Percentiles rank a stretch among this genome's conserved stretches.
Evolutionary conservation across 257 asterid genomes (phyloP).

Genomic region (Rhazya stricta): DNA sequence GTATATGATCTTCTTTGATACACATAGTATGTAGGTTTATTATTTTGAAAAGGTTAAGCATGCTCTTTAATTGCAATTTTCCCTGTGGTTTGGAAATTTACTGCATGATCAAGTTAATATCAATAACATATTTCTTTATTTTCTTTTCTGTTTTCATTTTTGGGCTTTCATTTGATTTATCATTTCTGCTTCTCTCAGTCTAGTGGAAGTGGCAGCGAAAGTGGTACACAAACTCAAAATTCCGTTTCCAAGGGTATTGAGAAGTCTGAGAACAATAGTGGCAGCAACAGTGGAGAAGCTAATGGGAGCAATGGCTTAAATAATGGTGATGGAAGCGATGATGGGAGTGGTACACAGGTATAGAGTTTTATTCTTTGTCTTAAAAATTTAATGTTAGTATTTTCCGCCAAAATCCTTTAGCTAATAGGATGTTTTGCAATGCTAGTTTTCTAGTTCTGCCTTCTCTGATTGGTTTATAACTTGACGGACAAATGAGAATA

Average conservation of each 20-base stretch:
- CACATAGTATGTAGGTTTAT: background rate
- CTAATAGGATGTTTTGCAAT: background rate
- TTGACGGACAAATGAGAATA: background rate
- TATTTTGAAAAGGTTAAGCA: background rate
- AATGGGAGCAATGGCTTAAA: constrained; percentile 45
- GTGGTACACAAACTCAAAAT: constrained; percentile 68
- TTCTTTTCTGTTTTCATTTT: background rate
- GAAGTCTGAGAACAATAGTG: constrained; percentile 40
- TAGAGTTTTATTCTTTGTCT: background rate
- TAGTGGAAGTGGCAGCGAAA: constrained; percentile 92
- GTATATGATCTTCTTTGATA: background rate
- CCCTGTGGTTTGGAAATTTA: background rate
- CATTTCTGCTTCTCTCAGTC: constrained; percentile 53
- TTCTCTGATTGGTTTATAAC: background rate
- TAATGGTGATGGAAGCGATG: constrained; percentile 59
- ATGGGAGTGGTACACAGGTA: constrained; percentile 79
- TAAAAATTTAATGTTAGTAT: background rate
- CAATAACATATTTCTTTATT: background rate
- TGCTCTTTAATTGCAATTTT: background rate
- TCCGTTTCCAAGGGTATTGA: constrained; percentile 51
- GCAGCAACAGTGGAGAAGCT: constrained; percentile 52
- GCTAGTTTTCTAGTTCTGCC: background rate
- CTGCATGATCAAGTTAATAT: background rate
- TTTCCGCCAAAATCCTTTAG: constrained; percentile 10
- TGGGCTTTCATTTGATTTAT: constrained; percentile 12